Evolutionary conservation across 305 asterid species (phyloP), one percentile per base, ranked within the genome.

Genomic region (Fraxinus greggii): DNA sequence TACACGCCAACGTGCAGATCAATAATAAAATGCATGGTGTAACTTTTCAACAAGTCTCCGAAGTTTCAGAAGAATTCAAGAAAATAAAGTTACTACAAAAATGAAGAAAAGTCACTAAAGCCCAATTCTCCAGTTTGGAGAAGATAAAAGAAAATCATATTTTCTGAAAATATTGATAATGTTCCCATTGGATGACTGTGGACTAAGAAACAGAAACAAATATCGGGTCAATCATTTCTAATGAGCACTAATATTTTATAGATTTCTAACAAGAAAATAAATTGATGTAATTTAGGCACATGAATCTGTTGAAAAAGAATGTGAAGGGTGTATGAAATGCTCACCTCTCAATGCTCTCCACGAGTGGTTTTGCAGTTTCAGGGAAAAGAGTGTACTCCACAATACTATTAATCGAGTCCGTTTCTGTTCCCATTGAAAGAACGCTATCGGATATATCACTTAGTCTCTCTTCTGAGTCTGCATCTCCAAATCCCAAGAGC

Each of bases 361-460:
- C 77, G 51, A 91, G 83, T 80, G 89, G 87, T 83, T 94, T 92
- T 23, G 89, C 63, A 51, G 86, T 81, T 84, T 93, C 98, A 0
- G 98, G 98, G 86, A 94, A 95, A 84, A 94, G 96, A 77, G 95
- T 93, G 85, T 89, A 92, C 89, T 94, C 98, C 10, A 93, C 93
- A 33, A 93, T 91, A 81, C 98, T 94, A 89, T 87, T 93, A 77
- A 89, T 79, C 2, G 99, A 94, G 79, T 96, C 99, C 31, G 99
- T 90, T 87, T 96, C 98, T 7, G 99, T 96, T 81, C 94, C 98
- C 97, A 93, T 94, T 24, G 98, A 97, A 76, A 97, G 98, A 86
- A 88, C 98, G 10, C 98, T 90, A 87, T 97, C 99, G 28, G 99
- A 97, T 83, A 97, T 92, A 86, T 96, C 97, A 86, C 98, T 96